Conservation (phyloP, 2,329 filamentous ascomycete species). For the Penicillium hesseltinei region DNA sequence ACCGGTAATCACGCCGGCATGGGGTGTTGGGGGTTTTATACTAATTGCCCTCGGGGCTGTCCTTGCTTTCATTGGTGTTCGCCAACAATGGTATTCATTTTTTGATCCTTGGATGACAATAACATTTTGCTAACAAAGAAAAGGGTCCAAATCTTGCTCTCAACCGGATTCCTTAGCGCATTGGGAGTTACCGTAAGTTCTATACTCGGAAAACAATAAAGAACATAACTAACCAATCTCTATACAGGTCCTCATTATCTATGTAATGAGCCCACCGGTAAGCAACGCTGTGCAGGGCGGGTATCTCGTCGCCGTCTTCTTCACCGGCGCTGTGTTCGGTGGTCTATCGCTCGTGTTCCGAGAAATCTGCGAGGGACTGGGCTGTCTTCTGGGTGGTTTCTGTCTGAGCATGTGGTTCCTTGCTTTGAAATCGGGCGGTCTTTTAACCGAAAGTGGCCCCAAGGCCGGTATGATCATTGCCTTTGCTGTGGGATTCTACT, state of each 20-base stretch:
- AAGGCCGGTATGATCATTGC: slow-evolving; percentile 73
- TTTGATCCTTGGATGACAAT: not conserved
- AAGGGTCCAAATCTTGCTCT: slow-evolving; percentile 72
- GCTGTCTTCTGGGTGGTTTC: slow-evolving; percentile 83
- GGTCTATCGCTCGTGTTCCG: slow-evolving; percentile 73
- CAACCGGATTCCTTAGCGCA: slow-evolving; percentile 69
- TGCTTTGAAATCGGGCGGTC: slow-evolving; percentile 70
- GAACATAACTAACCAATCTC: not conserved
- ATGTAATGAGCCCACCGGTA: slow-evolving; percentile 80
- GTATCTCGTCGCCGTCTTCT: slow-evolving; percentile 74
- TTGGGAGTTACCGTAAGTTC: slow-evolving; percentile 64
- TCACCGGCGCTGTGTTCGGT: slow-evolving; percentile 73
- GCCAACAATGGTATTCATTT: slow-evolving; percentile 60
- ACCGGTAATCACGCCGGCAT: slow-evolving; percentile 75
- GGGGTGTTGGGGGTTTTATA: slow-evolving; percentile 74
- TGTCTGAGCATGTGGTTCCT: slow-evolving; percentile 89
- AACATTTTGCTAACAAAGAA: slow-evolving; percentile 15
- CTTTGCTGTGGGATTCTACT: slow-evolving; percentile 67
- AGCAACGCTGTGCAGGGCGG: slow-evolving; percentile 75
- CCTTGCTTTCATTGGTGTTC: slow-evolving; percentile 77
- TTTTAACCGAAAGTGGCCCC: slow-evolving; percentile 61
- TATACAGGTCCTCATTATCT: slow-evolving; percentile 69
- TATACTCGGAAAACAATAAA: not conserved
- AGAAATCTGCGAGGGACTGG: slow-evolving; percentile 80
- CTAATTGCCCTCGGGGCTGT: slow-evolving; percentile 69